A percentile compares a stretch with the other conserved stretches of the same genome.
phyloP scores from a whole-genome alignment of 2,329 filamentous ascomycete species.

The Pestalotiopsis fici region DNA sequence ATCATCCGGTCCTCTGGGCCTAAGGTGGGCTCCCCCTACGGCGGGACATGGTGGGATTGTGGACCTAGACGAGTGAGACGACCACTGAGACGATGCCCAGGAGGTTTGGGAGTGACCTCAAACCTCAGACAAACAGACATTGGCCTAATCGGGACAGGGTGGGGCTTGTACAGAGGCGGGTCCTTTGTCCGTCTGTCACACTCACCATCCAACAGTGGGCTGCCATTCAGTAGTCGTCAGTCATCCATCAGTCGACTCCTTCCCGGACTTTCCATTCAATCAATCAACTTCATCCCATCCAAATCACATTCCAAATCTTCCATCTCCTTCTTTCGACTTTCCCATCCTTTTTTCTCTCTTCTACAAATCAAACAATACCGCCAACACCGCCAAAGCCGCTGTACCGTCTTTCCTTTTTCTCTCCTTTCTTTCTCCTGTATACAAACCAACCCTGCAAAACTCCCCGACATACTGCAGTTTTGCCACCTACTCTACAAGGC shows the following conservation, averaged over 20 bases:
- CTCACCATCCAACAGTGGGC: neutral
- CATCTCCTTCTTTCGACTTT: neutral
- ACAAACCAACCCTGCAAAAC: neutral
- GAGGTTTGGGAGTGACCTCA: neutral
- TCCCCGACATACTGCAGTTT: constrained; percentile 14
- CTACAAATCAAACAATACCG: neutral
- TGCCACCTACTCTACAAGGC: constrained; percentile 12
- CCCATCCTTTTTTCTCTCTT: neutral
- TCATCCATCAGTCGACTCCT: neutral
- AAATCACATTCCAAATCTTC: neutral
- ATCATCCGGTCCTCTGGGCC: neutral
- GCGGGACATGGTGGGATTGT: neutral
- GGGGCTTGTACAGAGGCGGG: too few species aligned
- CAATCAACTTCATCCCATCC: neutral
- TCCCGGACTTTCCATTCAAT: neutral
- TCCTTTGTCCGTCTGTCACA: too few species aligned
- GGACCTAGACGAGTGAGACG: neutral
- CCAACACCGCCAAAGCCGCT: too few species aligned
- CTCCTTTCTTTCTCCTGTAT: neutral
- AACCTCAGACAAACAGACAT: neutral
- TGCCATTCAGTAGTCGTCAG: neutral
- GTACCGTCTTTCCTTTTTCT: neutral
- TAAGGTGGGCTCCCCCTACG: neutral
- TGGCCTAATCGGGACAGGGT: too few species aligned
- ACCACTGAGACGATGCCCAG: neutral